Conservation (phyloP, 2,329 filamentous ascomycete genomes). For the Xylariaceae sp. region DNA sequence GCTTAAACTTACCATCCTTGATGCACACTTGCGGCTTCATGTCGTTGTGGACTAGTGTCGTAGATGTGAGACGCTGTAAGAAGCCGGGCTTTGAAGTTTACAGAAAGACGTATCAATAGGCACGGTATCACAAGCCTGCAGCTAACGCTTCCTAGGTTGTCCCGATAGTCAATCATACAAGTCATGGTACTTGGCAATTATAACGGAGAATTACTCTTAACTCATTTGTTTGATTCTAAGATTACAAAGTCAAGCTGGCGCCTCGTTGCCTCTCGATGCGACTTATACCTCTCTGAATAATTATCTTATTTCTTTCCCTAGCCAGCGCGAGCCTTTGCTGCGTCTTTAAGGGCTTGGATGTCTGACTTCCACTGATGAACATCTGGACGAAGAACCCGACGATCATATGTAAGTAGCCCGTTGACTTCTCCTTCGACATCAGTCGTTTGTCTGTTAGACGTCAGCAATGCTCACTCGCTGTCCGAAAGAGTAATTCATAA, state of each 20-base stretch:
- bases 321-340: slow-evolving; percentile 46
- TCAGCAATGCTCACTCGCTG: slow-evolving; percentile 8
- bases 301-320: slow-evolving; percentile 13
- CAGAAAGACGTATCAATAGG: too few relatives aligned
- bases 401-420: slow-evolving; percentile 72
- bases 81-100: too few relatives aligned
- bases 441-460: slow-evolving; percentile 60
- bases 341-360: slow-evolving; percentile 64
- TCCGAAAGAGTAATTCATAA: background rate
- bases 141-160: too few relatives aligned
- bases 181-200: background rate
- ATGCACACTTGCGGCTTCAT: too few relatives aligned
- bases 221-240: background rate
- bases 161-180: background rate
- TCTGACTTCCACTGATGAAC: slow-evolving; percentile 63
- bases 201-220: background rate
- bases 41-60: too few relatives aligned
- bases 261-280: background rate
- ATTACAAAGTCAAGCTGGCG: background rate
- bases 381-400: slow-evolving; percentile 63
- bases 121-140: too few relatives aligned
- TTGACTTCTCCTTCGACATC: slow-evolving; percentile 79
- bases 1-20: too few relatives aligned
- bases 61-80: too few relatives aligned
- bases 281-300: background rate